Conservation (phyloP, 768 basidiomycete genomes). For the Termitomyces sp. region DNA sequence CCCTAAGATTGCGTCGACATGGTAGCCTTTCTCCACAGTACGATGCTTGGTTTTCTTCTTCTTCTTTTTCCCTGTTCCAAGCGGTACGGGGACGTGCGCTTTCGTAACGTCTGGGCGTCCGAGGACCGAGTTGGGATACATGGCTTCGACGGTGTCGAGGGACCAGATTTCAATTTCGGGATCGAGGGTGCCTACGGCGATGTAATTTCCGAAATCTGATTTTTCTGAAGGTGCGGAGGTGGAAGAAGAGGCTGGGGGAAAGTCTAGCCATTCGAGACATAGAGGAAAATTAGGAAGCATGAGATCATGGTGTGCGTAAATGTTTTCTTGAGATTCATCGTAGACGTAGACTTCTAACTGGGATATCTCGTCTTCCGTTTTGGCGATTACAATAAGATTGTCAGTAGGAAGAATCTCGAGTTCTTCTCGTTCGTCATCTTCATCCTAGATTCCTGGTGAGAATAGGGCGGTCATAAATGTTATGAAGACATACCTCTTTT, state of each 20-base stretch:
- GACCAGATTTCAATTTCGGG: slow-evolving; percentile 99
- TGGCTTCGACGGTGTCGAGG: slow-evolving; percentile 85
- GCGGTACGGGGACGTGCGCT: slow-evolving; percentile 69
- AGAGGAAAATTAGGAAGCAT: slow-evolving; percentile 97
- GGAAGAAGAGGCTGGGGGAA: slow-evolving; percentile 63
- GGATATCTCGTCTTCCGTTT: slow-evolving; percentile 95
- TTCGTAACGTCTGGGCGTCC: slow-evolving; percentile 84
- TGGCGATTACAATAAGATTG: slow-evolving; percentile 87
- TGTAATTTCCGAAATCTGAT: slow-evolving; percentile 72
- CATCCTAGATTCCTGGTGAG: slow-evolving; percentile 33
- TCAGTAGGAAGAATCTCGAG: slow-evolving; percentile 87
- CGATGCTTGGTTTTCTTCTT: slow-evolving; percentile 80
- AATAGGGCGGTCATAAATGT: neutral
- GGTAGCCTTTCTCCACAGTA: slow-evolving; percentile 55
- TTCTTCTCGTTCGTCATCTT: slow-evolving; percentile 82
- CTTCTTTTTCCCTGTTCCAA: slow-evolving; percentile 97
- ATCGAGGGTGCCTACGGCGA: slow-evolving; percentile 95
- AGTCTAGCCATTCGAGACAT: slow-evolving; percentile 99
- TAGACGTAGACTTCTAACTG: slow-evolving; percentile 96
- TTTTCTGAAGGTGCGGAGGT: slow-evolving; percentile 23
- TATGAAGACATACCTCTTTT: slow-evolving; percentile 65
- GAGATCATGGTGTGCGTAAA: slow-evolving; percentile 96
- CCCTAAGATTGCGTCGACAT: slow-evolving; percentile 91
- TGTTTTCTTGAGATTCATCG: slow-evolving; percentile 85
- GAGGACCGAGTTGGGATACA: slow-evolving; percentile 90